Evolutionary conservation across 1,139 yeast species (phyloP), one percentile per base, ranked within the genome.

Genomic region (Yamadazyma friedrichii): DNA sequence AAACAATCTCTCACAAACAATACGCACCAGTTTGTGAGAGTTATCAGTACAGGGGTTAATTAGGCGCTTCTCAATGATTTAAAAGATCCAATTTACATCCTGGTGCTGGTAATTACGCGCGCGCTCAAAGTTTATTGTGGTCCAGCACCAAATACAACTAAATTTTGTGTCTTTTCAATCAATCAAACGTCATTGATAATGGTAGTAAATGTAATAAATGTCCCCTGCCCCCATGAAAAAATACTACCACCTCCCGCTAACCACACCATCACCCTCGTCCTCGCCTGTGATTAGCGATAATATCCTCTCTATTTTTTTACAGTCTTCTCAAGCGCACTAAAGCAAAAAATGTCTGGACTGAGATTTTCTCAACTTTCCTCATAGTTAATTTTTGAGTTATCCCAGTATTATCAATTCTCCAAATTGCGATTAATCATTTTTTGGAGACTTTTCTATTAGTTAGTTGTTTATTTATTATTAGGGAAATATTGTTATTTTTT

Each of bases 341-440:
- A 31, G 24, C n/a, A 22, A 22, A 17, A 33, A 33, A 33, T 33
- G 35, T 33, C 35, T 33, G 35, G 11, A 33, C 35, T 33, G 35
- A 33, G 22, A 33, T 11, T 20, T 33, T 17, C 35, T 22, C 22
- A 13, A 12, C 22, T 15, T 31, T 31, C 22, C 33, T 15, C 33
- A 15, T 20, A 16, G 22, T 31, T 20, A 28, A 31, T 31, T 20
- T 20, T 15, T 20, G 12, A 16, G 9, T 16, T 16, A 20, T 31
- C 12, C 24, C 24, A 16, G 33, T 31, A 31, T 20, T 31, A 8
- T 6, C 24, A 20, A 20, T 20, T 20, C 24, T 20, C 24, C 24
- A 20, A 20, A 20, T 20, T 20, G 24, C 24, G 24, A 20, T 20
- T 20, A 20, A 20, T 20, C 24, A 20, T 20, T 20, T 20, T 20